Base-by-base conservation (phyloP, 2,329 filamentous ascomycete species). In the Daldinia sp. region DNA sequence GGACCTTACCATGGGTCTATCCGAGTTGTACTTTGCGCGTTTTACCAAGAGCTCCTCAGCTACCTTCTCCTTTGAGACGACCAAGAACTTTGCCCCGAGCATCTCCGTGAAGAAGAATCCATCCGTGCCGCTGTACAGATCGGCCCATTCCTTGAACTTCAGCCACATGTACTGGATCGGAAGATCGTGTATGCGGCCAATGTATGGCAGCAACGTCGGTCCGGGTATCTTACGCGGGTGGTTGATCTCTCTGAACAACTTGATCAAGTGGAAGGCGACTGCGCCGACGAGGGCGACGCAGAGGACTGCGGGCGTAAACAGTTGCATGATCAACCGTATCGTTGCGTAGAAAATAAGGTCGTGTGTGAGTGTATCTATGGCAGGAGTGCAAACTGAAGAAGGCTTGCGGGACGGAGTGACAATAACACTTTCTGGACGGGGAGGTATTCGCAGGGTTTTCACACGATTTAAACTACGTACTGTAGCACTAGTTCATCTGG, bases 21-120 rank as follows among this genome's bases (percentile, higher is more conserved):
- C 83, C 3, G 82, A 84, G 71, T 84, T 83, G 60, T 79, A 74
- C 70, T 80, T 84, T 9, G 80, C 82, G 52, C 80, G 77, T 75
- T 82, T 84, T 23, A 84, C 79, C 51, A 85, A 66, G 27, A 85
- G 76, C 25, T 85, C 83, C 66, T 85, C 82, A 8, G 82, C 82
- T 3, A 85, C 77, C 62, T 78, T 79, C 69, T 85, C 83, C 62
- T 84, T 81, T 5, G 81, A 78, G 45, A 85, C 76, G 66, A 85
- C 74, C 30, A 85, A 63, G 54, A 77, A 72, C 29, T 72, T 72
- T 58, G 72, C 68, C 15, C 75, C 75, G 30, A 78, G 70, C 69
- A 78, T 76, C 55, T 74, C 70, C 0, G 72, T 76, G 56, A 72
- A 68, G 61, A 74, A 78, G 49, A 77, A 77, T 10, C 76, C 76